Evolutionary conservation across 345 rosid species (phyloP).

Genomic region (Raphanus raphanistrum): DNA sequence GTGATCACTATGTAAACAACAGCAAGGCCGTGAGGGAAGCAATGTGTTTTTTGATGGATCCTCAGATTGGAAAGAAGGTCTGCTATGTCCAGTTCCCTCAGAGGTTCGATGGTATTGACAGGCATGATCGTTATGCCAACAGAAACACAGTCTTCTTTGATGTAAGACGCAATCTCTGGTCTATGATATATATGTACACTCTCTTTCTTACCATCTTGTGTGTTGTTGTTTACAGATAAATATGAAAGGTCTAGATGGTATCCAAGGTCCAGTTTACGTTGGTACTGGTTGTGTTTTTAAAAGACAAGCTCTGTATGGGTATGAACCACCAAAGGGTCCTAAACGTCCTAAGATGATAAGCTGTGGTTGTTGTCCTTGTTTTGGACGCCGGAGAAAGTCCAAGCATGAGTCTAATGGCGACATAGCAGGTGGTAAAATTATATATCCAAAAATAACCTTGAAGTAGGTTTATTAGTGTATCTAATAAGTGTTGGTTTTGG

Average conservation of each 20-base stretch:
- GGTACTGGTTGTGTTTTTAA: conserved; percentile 97
- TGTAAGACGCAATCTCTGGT: conserved; percentile 44
- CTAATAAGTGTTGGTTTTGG: conserved; percentile 4
- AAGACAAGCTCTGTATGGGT: conserved; percentile 90
- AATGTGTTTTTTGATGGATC: conserved; percentile 96
- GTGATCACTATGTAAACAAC: conserved; percentile 86
- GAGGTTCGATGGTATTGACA: conserved; percentile 89
- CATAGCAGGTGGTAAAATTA: conserved; percentile 54
- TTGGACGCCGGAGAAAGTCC: conserved; percentile 71
- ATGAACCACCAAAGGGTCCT: conserved; percentile 81
- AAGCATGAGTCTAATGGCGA: conserved; percentile 51
- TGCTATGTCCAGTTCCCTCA: conserved; percentile 95
- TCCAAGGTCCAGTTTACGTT: conserved; percentile 95
- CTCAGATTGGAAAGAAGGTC: conserved; percentile 72
- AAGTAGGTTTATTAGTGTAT: conserved; percentile 2
- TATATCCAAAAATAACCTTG: conserved; percentile 6
- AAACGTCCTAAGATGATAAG: conserved; percentile 94
- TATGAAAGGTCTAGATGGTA: conserved; percentile 81
- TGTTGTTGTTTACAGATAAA: conserved; percentile 48
- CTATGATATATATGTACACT: neutral
- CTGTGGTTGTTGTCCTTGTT: conserved; percentile 96
- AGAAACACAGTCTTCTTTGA: conserved; percentile 91
- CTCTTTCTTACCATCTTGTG: conserved; percentile 20
- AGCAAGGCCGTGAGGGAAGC: conserved; percentile 88
- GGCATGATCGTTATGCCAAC: conserved; percentile 82